phyloP scores from a whole-genome alignment of 2,329 filamentous ascomycete genomes.

The Claviceps monticola region DNA sequence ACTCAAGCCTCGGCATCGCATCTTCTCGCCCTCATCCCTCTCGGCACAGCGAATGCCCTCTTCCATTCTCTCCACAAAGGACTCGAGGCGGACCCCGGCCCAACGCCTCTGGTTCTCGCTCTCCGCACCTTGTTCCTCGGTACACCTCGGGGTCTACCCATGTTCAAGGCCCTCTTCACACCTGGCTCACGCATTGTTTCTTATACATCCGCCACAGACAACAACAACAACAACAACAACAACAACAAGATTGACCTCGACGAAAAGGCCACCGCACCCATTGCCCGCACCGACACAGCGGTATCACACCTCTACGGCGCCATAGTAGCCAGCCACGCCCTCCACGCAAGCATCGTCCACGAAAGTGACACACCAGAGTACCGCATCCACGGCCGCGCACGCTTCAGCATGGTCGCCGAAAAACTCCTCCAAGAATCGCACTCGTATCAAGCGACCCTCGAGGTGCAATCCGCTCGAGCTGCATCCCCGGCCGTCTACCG shows the following conservation, averaged over 20 bases:
- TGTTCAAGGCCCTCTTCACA: slow-evolving; percentile 49
- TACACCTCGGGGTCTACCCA: slow-evolving; percentile 38
- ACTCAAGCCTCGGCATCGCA: slow-evolving; percentile 14
- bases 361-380: slow-evolving; percentile 80
- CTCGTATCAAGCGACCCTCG: slow-evolving; percentile 31
- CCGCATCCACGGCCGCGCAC: slow-evolving; percentile 58
- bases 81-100: slow-evolving; percentile 26
- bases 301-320: slow-evolving; percentile 48
- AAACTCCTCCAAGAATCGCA: slow-evolving; percentile 50
- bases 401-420: slow-evolving; percentile 75
- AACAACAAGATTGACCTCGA: not conserved
- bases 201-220: slow-evolving; percentile 11
- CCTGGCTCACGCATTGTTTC: slow-evolving; percentile 37
- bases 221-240: not conserved
- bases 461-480: slow-evolving; percentile 13
- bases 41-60: slow-evolving; percentile 53
- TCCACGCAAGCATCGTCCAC: slow-evolving; percentile 79
- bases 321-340: slow-evolving; percentile 79
- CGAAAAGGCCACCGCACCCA: not conserved
- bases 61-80: slow-evolving; percentile 50
- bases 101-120: slow-evolving; percentile 32
- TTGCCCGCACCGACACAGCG: slow-evolving; percentile 17
- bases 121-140: slow-evolving; percentile 49
- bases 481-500: slow-evolving; percentile 5
- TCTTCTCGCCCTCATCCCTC: slow-evolving; percentile 39